Conservation (phyloP, 495 filamentous ascomycete genomes). For the Lasiosphaeris hirsuta region DNA sequence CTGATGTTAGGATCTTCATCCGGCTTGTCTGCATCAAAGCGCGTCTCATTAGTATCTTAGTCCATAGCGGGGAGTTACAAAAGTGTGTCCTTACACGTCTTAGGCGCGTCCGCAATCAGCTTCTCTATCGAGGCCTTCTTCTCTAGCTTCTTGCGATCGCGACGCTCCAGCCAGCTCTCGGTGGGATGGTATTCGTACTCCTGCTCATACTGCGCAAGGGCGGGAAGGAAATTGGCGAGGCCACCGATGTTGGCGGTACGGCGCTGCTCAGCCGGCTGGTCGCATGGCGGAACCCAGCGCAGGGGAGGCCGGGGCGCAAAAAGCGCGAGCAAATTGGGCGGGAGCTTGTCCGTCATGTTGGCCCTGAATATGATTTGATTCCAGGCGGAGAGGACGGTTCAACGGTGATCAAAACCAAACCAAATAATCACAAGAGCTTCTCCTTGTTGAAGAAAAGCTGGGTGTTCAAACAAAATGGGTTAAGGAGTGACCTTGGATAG, state of each 20-base stretch:
- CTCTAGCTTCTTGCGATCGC: conserved; percentile 75
- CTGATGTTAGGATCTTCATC: conserved; percentile 76
- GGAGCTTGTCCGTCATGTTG: conserved; percentile 90
- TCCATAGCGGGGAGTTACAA: not conserved
- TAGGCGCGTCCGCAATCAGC: conserved; percentile 61
- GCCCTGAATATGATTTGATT: not conserved
- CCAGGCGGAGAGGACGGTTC: not conserved
- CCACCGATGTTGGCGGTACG: conserved; percentile 68
- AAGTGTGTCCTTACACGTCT: conserved; percentile 57
- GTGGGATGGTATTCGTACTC: conserved; percentile 75
- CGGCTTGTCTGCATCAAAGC: conserved; percentile 55
- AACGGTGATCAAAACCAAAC: no score
- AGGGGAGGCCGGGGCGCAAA: conserved; percentile 91
- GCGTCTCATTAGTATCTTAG: conserved; percentile 11
- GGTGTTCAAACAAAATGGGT: not conserved
- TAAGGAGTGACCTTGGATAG: not conserved
- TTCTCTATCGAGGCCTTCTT: conserved; percentile 64
- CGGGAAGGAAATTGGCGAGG: conserved; percentile 68
- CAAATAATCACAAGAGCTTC: no score
- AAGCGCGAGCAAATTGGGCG: conserved; percentile 85
- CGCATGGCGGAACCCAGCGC: conserved; percentile 80
- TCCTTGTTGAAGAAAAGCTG: not conserved
- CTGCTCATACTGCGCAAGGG: conserved; percentile 65
- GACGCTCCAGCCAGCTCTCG: conserved; percentile 86
- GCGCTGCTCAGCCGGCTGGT: conserved; percentile 79